phyloP scores from a whole-genome alignment of 768 basidiomycete genomes.

The Tylopilus subfusipes region DNA sequence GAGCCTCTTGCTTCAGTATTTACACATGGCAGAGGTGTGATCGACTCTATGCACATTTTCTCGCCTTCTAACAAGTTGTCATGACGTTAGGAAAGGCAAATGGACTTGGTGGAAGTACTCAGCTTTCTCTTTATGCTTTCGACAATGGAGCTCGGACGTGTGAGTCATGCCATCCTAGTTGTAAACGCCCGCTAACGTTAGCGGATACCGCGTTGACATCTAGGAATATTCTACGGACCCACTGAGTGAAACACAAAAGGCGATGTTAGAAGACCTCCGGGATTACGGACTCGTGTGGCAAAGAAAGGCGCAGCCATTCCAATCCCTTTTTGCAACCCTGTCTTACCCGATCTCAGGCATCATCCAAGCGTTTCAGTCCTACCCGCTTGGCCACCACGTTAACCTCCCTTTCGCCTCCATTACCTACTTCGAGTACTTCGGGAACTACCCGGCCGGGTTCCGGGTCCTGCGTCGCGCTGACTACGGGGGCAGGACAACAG shows the following conservation, averaged over 20 bases:
- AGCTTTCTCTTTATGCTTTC: conserved; percentile 96
- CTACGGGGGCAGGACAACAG: conserved; percentile 60
- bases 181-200: neutral
- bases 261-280: conserved; percentile 88
- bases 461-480: conserved; percentile 28
- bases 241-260: conserved; percentile 72
- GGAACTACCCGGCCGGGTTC: conserved; percentile 15
- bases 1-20: conserved; percentile 89
- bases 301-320: conserved; percentile 51
- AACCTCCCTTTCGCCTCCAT: conserved; percentile 83
- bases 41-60: neutral
- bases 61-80: conserved; percentile 14
- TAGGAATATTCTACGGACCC: conserved; percentile 89
- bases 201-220: neutral
- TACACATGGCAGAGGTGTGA: conserved; percentile 78
- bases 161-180: conserved; percentile 34
- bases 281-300: conserved; percentile 96
- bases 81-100: conserved; percentile 63
- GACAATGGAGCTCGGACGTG: conserved; percentile 90
- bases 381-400: conserved; percentile 93
- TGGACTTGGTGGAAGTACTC: conserved; percentile 91
- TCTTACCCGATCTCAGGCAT: conserved; percentile 42
- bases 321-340: conserved; percentile 9
- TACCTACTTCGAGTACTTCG: conserved; percentile 51
- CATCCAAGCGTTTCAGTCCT: conserved; percentile 83